Conservation (phyloP, 2,329 filamentous ascomycete species). For the Fusarium musae region DNA sequence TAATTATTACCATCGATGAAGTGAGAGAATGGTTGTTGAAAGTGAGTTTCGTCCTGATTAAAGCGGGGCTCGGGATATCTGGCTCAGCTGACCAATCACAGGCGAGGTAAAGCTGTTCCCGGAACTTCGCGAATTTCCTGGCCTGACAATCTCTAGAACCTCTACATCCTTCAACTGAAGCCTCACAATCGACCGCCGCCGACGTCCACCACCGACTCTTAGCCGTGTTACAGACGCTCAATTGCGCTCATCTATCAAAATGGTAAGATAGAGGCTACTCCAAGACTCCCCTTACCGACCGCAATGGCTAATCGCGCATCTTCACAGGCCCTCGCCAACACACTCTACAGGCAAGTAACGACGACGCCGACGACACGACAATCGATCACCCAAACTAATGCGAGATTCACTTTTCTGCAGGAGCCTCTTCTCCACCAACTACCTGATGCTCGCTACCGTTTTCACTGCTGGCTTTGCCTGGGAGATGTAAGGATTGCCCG, state of each 20-base stretch:
- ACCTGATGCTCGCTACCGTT: slow-evolving; percentile 85
- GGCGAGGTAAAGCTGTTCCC: slow-evolving; percentile 44
- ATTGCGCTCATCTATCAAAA: slow-evolving; percentile 49
- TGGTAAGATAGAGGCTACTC: slow-evolving; percentile 47
- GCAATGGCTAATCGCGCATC: slow-evolving; percentile 51
- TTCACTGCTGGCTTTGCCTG: slow-evolving; percentile 90
- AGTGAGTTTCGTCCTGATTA: slow-evolving; percentile 9
- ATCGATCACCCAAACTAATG: slow-evolving; percentile 41
- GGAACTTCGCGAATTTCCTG: slow-evolving; percentile 51
- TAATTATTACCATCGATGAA: not conserved
- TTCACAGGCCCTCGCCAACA: slow-evolving; percentile 51
- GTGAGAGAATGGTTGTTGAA: not conserved
- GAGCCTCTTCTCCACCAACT: slow-evolving; percentile 86
- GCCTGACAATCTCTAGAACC: slow-evolving; percentile 48
- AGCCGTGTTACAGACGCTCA: slow-evolving; percentile 43
- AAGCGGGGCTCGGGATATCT: slow-evolving; percentile 37
- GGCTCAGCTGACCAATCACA: slow-evolving; percentile 46
- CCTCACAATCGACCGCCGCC: slow-evolving; percentile 42
- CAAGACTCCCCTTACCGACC: not conserved
- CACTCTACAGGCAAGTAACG: slow-evolving; percentile 55
- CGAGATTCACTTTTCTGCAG: slow-evolving; percentile 58
- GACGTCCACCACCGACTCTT: slow-evolving; percentile 42
- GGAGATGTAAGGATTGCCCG: slow-evolving; percentile 78
- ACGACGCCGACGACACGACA: slow-evolving; percentile 29
- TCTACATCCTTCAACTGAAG: slow-evolving; percentile 46